phyloP scores from a whole-genome alignment of 306 rosid genomes.

The Cicer bijugum region DNA sequence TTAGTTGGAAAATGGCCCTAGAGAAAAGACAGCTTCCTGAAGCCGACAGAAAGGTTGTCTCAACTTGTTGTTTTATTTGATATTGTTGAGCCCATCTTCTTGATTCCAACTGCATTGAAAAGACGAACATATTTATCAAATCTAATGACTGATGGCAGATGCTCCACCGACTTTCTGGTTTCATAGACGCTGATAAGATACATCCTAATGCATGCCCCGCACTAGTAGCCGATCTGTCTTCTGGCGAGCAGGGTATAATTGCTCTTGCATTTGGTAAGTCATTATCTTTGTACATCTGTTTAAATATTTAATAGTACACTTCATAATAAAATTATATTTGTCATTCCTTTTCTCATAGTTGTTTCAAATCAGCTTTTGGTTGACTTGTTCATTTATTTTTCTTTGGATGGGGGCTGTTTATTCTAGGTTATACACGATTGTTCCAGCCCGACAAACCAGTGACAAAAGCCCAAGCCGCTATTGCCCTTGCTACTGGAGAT shows the following conservation, averaged over 20 bases:
- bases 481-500: slow-evolving; percentile 97
- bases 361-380: slow-evolving; percentile 19
- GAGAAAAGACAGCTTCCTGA: slow-evolving; percentile 92
- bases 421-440: slow-evolving; percentile 83
- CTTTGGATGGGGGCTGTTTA: slow-evolving; percentile 31
- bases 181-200: slow-evolving; percentile 85
- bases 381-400: slow-evolving; percentile 5
- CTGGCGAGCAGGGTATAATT: slow-evolving; percentile 91
- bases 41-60: slow-evolving; percentile 82
- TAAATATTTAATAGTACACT: slow-evolving; percentile 8
- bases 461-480: slow-evolving; percentile 95
- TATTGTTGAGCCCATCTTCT: slow-evolving; percentile 39
- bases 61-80: slow-evolving; percentile 44
- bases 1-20: slow-evolving; percentile 95
- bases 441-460: slow-evolving; percentile 97
- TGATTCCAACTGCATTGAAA: slow-evolving; percentile 40
- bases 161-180: slow-evolving; percentile 81
- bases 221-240: slow-evolving; percentile 85
- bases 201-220: slow-evolving; percentile 99
- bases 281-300: slow-evolving; percentile 26
- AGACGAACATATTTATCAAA: slow-evolving; percentile 43
- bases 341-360: slow-evolving; percentile 4
- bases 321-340: not conserved
- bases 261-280: slow-evolving; percentile 92
- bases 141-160: slow-evolving; percentile 59